Conservation (phyloP, 768 basidiomycete species). For the Rhodotorula graminis region DNA sequence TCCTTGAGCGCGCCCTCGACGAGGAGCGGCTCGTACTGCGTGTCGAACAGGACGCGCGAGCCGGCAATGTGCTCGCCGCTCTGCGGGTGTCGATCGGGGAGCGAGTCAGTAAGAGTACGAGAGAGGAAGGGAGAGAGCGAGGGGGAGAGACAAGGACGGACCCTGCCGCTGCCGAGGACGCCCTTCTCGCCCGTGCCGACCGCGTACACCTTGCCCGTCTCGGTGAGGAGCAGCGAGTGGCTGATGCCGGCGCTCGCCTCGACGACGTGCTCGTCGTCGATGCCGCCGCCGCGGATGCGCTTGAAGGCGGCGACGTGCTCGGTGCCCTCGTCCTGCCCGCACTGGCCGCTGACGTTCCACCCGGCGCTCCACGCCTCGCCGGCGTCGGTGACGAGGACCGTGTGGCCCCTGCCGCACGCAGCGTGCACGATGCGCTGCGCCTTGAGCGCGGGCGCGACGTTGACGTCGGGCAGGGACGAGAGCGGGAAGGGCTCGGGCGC, state of each 20-base stretch:
- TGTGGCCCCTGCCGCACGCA: conserved; percentile 76
- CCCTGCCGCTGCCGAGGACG: conserved; percentile 85
- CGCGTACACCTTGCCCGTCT: conserved; percentile 71
- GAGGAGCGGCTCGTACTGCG: conserved; percentile 54
- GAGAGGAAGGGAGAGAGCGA: too few relatives aligned
- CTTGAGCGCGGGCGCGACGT: conserved; percentile 52
- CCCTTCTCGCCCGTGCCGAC: conserved; percentile 90
- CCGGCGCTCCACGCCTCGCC: conserved; percentile 82
- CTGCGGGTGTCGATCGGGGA: background rate
- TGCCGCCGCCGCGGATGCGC: conserved; percentile 53
- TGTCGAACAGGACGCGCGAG: conserved; percentile 22
- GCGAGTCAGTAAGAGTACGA: too few relatives aligned
- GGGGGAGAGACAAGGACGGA: conserved; percentile 51
- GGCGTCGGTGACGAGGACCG: conserved; percentile 71
- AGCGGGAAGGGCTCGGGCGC: conserved; percentile 64
- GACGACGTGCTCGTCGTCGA: conserved; percentile 58
- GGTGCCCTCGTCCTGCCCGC: conserved; percentile 60
- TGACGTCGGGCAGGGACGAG: conserved; percentile 62
- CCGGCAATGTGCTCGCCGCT: conserved; percentile 37
- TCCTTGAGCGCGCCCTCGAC: conserved; percentile 67
- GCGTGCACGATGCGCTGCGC: conserved; percentile 66
- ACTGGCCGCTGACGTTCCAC: conserved; percentile 65
- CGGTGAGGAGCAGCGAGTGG: conserved; percentile 77
- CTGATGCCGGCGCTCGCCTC: conserved; percentile 75
- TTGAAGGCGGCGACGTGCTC: conserved; percentile 67